Conservation (phyloP, 352 stramenopile species). For the Pythium aristosporum region DNA sequence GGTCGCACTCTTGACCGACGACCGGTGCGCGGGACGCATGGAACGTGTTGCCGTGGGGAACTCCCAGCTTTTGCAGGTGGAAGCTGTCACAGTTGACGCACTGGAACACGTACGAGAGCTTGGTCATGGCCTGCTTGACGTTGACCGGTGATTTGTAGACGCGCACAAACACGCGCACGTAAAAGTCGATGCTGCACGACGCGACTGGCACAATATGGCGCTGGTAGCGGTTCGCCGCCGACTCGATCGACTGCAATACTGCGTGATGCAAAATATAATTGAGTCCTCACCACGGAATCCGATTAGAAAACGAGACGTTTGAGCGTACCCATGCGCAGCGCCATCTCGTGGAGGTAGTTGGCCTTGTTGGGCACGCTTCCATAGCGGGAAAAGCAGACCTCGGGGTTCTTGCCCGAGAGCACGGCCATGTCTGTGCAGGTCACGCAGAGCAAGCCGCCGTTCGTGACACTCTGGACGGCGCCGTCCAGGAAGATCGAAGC, state of each 20-base stretch:
- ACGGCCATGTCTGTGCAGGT: constrained; percentile 99
- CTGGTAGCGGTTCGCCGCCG: constrained; percentile 94
- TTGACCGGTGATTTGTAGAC: constrained; percentile 96
- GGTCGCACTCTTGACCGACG: constrained; percentile 70
- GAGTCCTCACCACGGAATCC: background rate
- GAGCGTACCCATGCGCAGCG: constrained; percentile 72
- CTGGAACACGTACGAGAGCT: constrained; percentile 86
- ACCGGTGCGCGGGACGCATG: constrained; percentile 76
- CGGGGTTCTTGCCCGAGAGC: constrained; percentile 85
- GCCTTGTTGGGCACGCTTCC: constrained; percentile 85
- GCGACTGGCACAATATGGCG: constrained; percentile 96
- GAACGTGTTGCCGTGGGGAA: constrained; percentile 84
- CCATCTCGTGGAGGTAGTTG: constrained; percentile 88
- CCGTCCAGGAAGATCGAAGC: constrained; percentile 98
- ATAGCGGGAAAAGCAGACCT: constrained; percentile 89
- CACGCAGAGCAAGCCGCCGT: constrained; percentile 98
- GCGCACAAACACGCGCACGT: constrained; percentile 99
- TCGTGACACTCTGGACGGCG: constrained; percentile 93
- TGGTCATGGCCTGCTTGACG: constrained; percentile 92
- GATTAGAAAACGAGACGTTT: background rate
- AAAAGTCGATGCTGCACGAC: constrained; percentile 99
- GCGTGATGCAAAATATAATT: background rate
- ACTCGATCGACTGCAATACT: constrained; percentile 96
- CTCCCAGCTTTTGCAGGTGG: constrained; percentile 93
- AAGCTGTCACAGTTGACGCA: constrained; percentile 98